Evolutionary conservation across 306 rosid genomes (phyloP).

Genomic region (Gastrolobium villosum): DNA sequence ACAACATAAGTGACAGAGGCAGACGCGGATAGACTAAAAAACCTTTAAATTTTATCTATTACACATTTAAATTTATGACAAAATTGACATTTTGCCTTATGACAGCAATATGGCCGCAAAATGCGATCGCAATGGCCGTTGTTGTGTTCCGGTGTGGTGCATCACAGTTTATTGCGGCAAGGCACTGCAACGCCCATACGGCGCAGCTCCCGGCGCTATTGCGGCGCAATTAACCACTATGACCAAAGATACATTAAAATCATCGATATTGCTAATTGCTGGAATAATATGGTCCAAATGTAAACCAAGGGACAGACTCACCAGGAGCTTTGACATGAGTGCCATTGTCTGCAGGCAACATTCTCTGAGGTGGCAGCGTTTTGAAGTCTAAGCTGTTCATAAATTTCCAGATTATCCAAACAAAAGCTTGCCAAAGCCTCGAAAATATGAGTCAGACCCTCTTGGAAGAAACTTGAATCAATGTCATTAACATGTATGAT

Average conservation of each 20-base stretch:
- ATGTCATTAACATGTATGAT: slow-evolving; percentile 45
- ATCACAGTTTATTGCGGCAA: no score
- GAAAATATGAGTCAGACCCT: slow-evolving; percentile 50
- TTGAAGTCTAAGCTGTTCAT: slow-evolving; percentile 48
- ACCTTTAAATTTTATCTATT: no score
- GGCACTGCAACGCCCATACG: no score
- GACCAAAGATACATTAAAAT: slow-evolving; percentile 39
- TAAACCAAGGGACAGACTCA: slow-evolving; percentile 39
- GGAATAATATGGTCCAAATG: slow-evolving; percentile 28
- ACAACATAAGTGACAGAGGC: no score
- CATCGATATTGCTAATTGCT: slow-evolving; percentile 31
- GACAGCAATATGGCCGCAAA: no score
- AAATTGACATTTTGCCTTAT: no score
- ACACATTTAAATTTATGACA: no score
- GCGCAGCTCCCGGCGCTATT: no score
- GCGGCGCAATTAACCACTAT: no score
- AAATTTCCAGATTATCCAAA: slow-evolving; percentile 43
- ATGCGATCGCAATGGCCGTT: no score
- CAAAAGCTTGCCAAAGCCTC: slow-evolving; percentile 46
- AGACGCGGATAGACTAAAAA: no score
- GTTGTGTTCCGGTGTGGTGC: no score
- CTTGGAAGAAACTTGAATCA: slow-evolving; percentile 50
- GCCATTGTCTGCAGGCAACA: slow-evolving; percentile 57
- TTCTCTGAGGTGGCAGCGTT: slow-evolving; percentile 52
- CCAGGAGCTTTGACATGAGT: slow-evolving; percentile 61